Base-by-base conservation (phyloP, 805 yeast species). In the Pichia eremophila region DNA sequence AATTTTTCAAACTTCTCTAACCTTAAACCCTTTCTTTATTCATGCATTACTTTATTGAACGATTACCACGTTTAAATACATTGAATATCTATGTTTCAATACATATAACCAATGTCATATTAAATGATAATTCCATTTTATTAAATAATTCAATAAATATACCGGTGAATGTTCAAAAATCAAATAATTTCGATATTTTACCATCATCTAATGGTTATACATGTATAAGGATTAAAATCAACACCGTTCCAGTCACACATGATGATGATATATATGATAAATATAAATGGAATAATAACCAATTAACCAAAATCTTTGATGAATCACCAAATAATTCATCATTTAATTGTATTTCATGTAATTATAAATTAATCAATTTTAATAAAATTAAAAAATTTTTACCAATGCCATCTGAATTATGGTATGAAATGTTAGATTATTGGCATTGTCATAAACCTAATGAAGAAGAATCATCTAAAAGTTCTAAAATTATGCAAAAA, bases 351-450 rank as follows among this genome's bases (percentile, higher is more conserved):
- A 9, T 2, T 2, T 22, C 43, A 2, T 63, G 67, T 43, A 6
- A 38, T 8, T 8, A 8, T 2, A 15, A 18, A 6, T 12, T 63
- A 3, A 51, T 69, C 65, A 40, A 50, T 29, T 14, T 78, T 73
- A n/a, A 39, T 0, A 43, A 60, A 0, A 59, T 70, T 17, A 22
- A 41, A 4, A 63, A 59, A 14, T 65, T 79, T 41, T 58, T 65
- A 46, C 85, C 85, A 37, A 77, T 91, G 81, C 99, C 99, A 0
- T 84, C 95, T 1, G 97, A 89, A 58, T 70, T 78, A 43, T 91
- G 99, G 99, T 79, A 83, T 14, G 99, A 91, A 61, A 68, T 93
- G 75, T 84, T 91, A 95, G 98, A 91, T 49, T 85, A 84, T 54
- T 91, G 99, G 99, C 97, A 91, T 62, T 91, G 99, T 60, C 97